Evolutionary conservation across 352 stramenopile genomes (phyloP), one percentile per base, ranked within the genome.

Genomic region (Blastocystis sp.): DNA sequence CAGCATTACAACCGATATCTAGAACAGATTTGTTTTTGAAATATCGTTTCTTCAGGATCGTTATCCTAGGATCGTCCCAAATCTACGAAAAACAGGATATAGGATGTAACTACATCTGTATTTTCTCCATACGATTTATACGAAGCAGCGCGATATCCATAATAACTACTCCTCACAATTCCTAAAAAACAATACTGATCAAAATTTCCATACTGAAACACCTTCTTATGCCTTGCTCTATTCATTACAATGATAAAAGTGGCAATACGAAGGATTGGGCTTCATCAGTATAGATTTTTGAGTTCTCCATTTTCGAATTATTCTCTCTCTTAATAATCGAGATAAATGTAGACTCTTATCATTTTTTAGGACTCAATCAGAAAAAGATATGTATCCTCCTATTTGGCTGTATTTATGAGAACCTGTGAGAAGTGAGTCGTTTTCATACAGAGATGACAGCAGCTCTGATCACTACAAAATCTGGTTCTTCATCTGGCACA

Each of bases 151-250:
- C 69, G 69, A 18, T 81, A 81, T 20, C 69, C 69, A 26, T 81
- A 81, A 64, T 81, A 81, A 11, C 69, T 81, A 62, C 9, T 18
- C 16, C 16, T 81, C 20, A 81, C 5, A 2, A 4, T 20, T 9
- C 18, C 43, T 18, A 4, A 59, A 6, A 43, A 8, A 37, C 2
- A 20, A 16, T 37, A 81, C 69, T 53, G 30, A 34, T 81, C 69
- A 26, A 59, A 81, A 37, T 81, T 81, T 63, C 69, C 69, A 18
- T 81, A 81, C 16, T 41, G 69, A 37, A 81, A 81, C 20, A 81
- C 54, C 26, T 63, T 59, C 54, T 81, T 81, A 18, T 34, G 45
- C 43, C 64, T 81, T 11, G 43, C 50, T 8, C 39, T 64, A 81
- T 3, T 45, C 26, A 53, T 62, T 62, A 50, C 11, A 75, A 0